Evolutionary conservation across 2,329 filamentous ascomycete genomes (phyloP), one percentile per base, ranked within the genome.

Genomic region (Colletotrichum truncatum): DNA sequence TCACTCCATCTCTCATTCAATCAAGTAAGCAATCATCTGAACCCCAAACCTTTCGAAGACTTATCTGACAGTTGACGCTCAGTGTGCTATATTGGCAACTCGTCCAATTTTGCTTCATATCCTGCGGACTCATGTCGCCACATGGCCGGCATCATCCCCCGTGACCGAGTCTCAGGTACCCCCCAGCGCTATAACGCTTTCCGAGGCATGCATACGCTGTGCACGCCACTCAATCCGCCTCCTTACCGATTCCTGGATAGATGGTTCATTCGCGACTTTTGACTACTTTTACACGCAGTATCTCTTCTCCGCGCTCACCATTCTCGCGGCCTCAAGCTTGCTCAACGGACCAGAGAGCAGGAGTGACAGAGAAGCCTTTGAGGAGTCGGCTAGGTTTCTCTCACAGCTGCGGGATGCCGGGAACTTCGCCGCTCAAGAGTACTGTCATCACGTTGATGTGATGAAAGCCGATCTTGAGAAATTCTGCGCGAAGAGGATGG

Each of bases 221-320:
- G 80, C 82, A 2, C 76, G 79, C 0, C 78, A 84, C 46, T 83
- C 81, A 0, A 77, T 77, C 38, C 74, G 75, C 0, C 70, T 84
- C 0, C 72, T 84, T 0, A 79, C 76, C 4, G 75, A 81, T 6
- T 76, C 76, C 11, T 84, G 82, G 82, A 78, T 82, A 3, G 76
- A 81, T 23, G 82, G 82, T 0, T 77, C 80, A 0, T 82, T 84
- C 56, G 73, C 77, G 0, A 82, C 77, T 0, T 82, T 84, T 54
- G 82, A 83, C 64, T 83, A 82, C 68, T 80, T 80, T 57, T 76
- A 79, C 69, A 78, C 78, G 0, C 80, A 83, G 49, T 83, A 82
- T 34, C 76, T 84, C n/a, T 84, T 84, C 67, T 80, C 81, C 0
- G 76, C 81, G 0, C 75, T 80, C 1, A 81, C 77, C 0, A 75